A percentile compares a stretch with the other conserved stretches of the same genome.
Evolutionary conservation across 2,329 filamentous ascomycete genomes (phyloP).

Genomic region (Emmonsiellopsis sp.): DNA sequence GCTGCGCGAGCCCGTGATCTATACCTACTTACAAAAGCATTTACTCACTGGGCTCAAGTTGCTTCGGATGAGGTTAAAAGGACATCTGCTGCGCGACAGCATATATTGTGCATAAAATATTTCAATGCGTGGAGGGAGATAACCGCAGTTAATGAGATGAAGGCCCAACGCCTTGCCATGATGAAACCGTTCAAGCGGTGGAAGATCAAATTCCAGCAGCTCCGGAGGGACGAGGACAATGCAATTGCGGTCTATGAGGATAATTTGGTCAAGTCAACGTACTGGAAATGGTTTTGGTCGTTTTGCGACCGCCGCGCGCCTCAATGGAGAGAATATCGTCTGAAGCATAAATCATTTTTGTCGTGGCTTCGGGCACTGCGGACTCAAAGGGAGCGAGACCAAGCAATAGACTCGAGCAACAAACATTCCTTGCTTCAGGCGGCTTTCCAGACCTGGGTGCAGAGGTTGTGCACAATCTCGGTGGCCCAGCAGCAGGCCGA

Average conservation of each 20-base stretch:
- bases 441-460: slow-evolving; percentile 27
- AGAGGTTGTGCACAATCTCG: slow-evolving; percentile 21
- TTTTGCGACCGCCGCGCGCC: slow-evolving; percentile 37
- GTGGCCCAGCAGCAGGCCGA: slow-evolving; percentile 23
- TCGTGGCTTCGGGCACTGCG: slow-evolving; percentile 33
- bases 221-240: slow-evolving; percentile 26
- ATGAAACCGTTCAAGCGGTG: slow-evolving; percentile 49
- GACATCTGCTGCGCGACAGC: slow-evolving; percentile 59
- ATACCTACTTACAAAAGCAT: slow-evolving; percentile 55
- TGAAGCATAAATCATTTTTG: slow-evolving; percentile 33
- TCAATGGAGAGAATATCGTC: slow-evolving; percentile 32
- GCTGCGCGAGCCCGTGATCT: slow-evolving; percentile 57
- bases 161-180: slow-evolving; percentile 43
- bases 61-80: slow-evolving; percentile 57
- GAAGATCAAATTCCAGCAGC: slow-evolving; percentile 33
- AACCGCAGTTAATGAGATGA: slow-evolving; percentile 51
- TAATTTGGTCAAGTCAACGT: slow-evolving; percentile 23
- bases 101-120: slow-evolving; percentile 59
- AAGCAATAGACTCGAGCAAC: slow-evolving; percentile 28
- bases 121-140: slow-evolving; percentile 63
- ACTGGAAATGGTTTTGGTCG: slow-evolving; percentile 38
- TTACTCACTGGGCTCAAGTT: slow-evolving; percentile 60
- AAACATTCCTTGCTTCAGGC: slow-evolving; percentile 20
- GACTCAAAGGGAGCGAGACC: slow-evolving; percentile 30
- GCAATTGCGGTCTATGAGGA: slow-evolving; percentile 23